Conservation (phyloP, 2,329 filamentous ascomycete genomes). For the Xylaria polymorpha region DNA sequence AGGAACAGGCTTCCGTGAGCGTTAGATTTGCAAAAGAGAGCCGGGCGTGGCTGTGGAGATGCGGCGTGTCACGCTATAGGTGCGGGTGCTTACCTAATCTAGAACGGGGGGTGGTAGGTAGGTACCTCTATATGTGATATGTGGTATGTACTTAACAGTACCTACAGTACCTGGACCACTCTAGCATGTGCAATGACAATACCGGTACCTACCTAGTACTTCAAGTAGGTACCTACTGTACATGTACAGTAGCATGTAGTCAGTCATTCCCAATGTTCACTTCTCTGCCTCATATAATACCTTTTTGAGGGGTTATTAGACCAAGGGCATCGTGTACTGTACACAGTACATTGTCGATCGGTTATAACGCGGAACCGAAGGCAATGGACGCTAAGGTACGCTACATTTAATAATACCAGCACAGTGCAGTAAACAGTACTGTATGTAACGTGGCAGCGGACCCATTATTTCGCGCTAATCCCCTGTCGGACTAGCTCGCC, state of each 20-base stretch:
- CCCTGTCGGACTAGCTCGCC: constrained; percentile 21
- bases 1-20: constrained; percentile 37
- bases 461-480: constrained; percentile 14
- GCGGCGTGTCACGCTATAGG: constrained; percentile 4
- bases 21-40: constrained; percentile 37
- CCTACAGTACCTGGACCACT: too few relatives aligned
- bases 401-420: neutral
- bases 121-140: too few relatives aligned
- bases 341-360: neutral
- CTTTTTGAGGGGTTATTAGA: too few relatives aligned
- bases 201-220: too few relatives aligned
- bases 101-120: neutral
- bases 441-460: constrained; percentile 32
- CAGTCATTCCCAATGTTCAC: too few relatives aligned
- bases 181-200: too few relatives aligned
- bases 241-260: too few relatives aligned
- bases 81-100: constrained; percentile 18
- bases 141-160: too few relatives aligned
- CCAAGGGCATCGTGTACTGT: neutral
- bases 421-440: too few relatives aligned
- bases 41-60: neutral
- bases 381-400: neutral
- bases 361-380: constrained; percentile 24
- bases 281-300: neutral
- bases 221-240: too few relatives aligned